Percentiles rank a stretch among this genome's conserved stretches.
Evolutionary conservation across 345 rosid species (phyloP).

Genomic region (Syzygium oleosum): DNA sequence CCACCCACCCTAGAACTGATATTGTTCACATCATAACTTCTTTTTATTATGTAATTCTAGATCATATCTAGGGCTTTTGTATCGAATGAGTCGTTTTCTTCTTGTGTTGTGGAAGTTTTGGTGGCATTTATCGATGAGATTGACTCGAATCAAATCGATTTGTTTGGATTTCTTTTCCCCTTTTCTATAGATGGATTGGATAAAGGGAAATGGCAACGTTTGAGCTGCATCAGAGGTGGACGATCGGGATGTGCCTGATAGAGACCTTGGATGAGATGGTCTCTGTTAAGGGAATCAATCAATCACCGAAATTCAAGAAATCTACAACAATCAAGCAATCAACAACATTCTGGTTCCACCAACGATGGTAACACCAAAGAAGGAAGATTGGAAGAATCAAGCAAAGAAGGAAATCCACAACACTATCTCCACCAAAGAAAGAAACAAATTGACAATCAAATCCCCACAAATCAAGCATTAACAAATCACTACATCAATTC

Average conservation of each 20-base stretch:
- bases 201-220: constrained; percentile 52
- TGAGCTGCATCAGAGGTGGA: constrained; percentile 79
- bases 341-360: too few species aligned
- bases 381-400: too few species aligned
- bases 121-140: background rate
- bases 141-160: background rate
- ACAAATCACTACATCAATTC: too few species aligned
- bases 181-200: background rate
- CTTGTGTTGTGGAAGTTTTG: background rate
- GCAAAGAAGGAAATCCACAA: too few species aligned
- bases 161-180: background rate
- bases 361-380: too few species aligned
- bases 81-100: background rate
- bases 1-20: background rate
- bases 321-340: too few species aligned
- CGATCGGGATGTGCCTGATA: constrained; percentile 87
- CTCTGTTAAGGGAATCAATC: background rate
- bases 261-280: constrained; percentile 94
- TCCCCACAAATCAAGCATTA: too few species aligned
- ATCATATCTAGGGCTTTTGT: background rate
- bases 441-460: too few species aligned
- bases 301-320: too few species aligned
- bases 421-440: too few species aligned
- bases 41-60: background rate
- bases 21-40: background rate